These are phyloP conservation scores for Clarireedia paspali DNA, from an alignment of 2,329 filamentous ascomycete genomes.

Conservation along the genomic window DNA sequence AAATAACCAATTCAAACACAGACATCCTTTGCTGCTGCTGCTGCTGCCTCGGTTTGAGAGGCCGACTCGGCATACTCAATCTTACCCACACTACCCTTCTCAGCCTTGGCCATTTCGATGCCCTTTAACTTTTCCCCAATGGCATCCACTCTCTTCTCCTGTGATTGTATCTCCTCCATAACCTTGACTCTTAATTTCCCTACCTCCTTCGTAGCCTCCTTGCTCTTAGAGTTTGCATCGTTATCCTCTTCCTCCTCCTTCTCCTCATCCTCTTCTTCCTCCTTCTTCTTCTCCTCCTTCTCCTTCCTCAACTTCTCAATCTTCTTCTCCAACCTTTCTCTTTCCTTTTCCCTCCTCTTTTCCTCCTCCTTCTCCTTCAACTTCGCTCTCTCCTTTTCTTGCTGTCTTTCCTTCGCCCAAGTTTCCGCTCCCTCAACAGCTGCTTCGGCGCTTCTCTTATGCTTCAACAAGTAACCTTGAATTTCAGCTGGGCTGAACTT, in stretches of 20 bases:
- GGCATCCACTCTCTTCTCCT: neutral
- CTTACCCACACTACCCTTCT: neutral
- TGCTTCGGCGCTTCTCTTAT: constrained; percentile 48
- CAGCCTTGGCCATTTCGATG: neutral
- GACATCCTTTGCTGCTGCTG: neutral
- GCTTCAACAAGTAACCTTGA: constrained; percentile 56
- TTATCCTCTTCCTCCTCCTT: constrained; percentile 1
- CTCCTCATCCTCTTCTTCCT: constrained; percentile 5
- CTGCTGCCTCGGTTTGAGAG: neutral
- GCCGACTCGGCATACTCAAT: neutral
- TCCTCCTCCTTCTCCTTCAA: constrained; percentile 23
- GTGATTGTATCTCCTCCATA: neutral
- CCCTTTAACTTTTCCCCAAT: neutral
- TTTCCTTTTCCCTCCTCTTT: constrained; percentile 18
- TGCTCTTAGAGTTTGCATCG: neutral
- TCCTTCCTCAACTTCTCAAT: constrained; percentile 13
- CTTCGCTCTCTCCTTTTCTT: constrained; percentile 37
- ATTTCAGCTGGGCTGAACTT: constrained; percentile 56
- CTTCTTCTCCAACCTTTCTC: constrained; percentile 13
- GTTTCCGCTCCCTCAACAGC: constrained; percentile 45
- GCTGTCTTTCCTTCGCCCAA: constrained; percentile 45
- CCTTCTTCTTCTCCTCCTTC: constrained; percentile 9
- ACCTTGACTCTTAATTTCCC: neutral
- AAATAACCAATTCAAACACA: neutral
- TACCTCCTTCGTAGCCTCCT: neutral